phyloP scores from a whole-genome alignment of 192 early-diverging fungal genomes.

The Coemansia sp. region DNA sequence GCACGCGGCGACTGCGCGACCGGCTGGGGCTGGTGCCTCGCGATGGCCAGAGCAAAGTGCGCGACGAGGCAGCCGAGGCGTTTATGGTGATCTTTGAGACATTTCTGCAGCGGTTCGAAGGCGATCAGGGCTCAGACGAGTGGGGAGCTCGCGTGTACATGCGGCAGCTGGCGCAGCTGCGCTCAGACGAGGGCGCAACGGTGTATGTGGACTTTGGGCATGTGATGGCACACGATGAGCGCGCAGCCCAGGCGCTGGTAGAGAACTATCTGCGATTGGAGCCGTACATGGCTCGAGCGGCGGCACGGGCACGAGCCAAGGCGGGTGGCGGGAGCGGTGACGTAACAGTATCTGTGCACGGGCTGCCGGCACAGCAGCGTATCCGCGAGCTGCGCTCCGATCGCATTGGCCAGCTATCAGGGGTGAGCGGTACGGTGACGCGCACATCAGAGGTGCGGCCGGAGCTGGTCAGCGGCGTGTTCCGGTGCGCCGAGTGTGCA shows the following conservation, averaged over 20 bases:
- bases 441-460: constrained; percentile 96
- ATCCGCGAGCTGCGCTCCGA: constrained; percentile 85
- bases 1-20: constrained; percentile 43
- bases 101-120: constrained; percentile 64
- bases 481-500: constrained; percentile 84
- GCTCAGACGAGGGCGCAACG: constrained; percentile 60
- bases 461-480: constrained; percentile 88
- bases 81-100: constrained; percentile 68
- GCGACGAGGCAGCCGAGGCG: constrained; percentile 70
- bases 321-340: background rate
- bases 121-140: constrained; percentile 10
- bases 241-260: constrained; percentile 62
- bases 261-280: constrained; percentile 81
- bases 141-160: constrained; percentile 60
- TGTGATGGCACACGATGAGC: constrained; percentile 57
- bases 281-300: constrained; percentile 80
- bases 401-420: constrained; percentile 76
- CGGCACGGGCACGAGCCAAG: constrained; percentile 58
- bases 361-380: constrained; percentile 60
- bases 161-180: constrained; percentile 64
- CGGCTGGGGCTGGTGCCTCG: constrained; percentile 32
- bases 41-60: constrained; percentile 40
- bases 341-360: constrained; percentile 64
- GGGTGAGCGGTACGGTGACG: constrained; percentile 91
- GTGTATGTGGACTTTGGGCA: constrained; percentile 77